A percentile compares a stretch with the other conserved stretches of the same genome.
Evolutionary conservation across 2,329 filamentous ascomycete genomes (phyloP).

Genomic region (Aureobasidium pullulans): DNA sequence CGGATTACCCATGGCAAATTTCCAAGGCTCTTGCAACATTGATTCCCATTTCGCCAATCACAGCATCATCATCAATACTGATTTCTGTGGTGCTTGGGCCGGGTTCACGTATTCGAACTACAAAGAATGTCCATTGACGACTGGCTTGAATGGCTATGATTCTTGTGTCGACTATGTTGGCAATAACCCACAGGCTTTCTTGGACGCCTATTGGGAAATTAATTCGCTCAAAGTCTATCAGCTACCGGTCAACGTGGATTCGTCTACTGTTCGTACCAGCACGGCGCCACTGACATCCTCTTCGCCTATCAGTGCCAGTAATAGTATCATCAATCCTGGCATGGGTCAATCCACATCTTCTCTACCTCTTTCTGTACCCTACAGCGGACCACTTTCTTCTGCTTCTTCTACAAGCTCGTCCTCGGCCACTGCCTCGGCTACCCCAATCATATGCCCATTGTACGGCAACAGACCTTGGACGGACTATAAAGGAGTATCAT

Average conservation of each 20-base stretch:
- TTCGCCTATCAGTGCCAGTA: slow-evolving; percentile 5
- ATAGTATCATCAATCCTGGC: slow-evolving; percentile 20
- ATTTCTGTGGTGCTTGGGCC: slow-evolving; percentile 34
- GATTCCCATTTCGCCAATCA: slow-evolving; percentile 31
- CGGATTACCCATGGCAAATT: slow-evolving; percentile 57
- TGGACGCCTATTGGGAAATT: slow-evolving; percentile 34
- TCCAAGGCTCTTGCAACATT: slow-evolving; percentile 39
- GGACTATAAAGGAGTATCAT: slow-evolving; percentile 12
- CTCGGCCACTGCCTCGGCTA: slow-evolving; percentile 1
- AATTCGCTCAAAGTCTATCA: slow-evolving; percentile 35
- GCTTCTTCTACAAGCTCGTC: slow-evolving; percentile 15
- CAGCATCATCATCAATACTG: slow-evolving; percentile 33
- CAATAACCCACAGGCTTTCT: slow-evolving; percentile 25
- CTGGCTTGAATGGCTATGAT: slow-evolving; percentile 16
- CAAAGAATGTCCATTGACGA: slow-evolving; percentile 23
- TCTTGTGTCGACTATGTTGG: slow-evolving; percentile 29
- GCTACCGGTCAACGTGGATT: slow-evolving; percentile 19
- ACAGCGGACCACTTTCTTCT: slow-evolving; percentile 24
- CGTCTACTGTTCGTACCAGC: slow-evolving; percentile 3
- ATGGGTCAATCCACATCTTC: slow-evolving; percentile 22
- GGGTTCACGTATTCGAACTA: slow-evolving; percentile 25
- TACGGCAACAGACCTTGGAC: slow-evolving; percentile 16
- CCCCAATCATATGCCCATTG: slow-evolving; percentile 16
- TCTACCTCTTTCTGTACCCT: slow-evolving; percentile 17
- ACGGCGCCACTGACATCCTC: slow-evolving; percentile 10